Evolutionary conservation across 177 flowering plant species (phyloP), one percentile per base, ranked within the genome.

Genomic region (Telopea speciosissima): DNA sequence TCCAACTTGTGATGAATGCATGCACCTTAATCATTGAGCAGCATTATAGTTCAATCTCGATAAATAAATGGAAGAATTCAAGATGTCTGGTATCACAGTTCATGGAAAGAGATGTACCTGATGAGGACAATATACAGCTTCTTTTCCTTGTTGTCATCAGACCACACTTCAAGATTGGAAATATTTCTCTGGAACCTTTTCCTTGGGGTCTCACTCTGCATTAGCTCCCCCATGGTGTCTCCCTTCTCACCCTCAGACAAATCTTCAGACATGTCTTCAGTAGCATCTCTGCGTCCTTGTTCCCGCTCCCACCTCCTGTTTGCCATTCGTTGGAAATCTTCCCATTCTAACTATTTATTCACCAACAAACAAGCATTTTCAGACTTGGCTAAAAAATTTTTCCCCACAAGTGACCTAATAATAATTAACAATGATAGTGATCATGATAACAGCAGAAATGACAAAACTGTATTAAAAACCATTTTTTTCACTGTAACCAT

Each of bases 261-360:
- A 80, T 94, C 98, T 66, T 93, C 98, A 0, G 95, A 90, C 96
- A 93, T 88, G 76, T 93, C 98, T 42, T 94, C 98, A 0, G 95
- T 92, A 11, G 83, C 97, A 79, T 94, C 98, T 74, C 76, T 80
- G 24, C 83, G 97, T 3, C 97, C 97, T 77, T 80, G 95, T 79
- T 92, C 98, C 67, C 93, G 78, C 76, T 94, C 98, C 90, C 75
- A 80, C 79, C 89, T 89, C 72, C 97, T 75, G n/a, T 75, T 23
- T 36, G 92, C 80, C 76, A 80, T n/a, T 63, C 92, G 73, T 61
- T 92, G 97, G 14, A 67, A 17, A 70, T 83, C 89, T 71, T 94
- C 98, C 85, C 72, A 82, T 76, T 94, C 98, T 86, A 92, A 73
- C 98, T 94, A 67, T 62, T 36, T 73, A 66, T 26, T 45, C 52